A percentile compares a stretch with the other conserved stretches of the same genome.
Conservation (phyloP, 345 rosid species). For the Melaleuca alternifolia region DNA sequence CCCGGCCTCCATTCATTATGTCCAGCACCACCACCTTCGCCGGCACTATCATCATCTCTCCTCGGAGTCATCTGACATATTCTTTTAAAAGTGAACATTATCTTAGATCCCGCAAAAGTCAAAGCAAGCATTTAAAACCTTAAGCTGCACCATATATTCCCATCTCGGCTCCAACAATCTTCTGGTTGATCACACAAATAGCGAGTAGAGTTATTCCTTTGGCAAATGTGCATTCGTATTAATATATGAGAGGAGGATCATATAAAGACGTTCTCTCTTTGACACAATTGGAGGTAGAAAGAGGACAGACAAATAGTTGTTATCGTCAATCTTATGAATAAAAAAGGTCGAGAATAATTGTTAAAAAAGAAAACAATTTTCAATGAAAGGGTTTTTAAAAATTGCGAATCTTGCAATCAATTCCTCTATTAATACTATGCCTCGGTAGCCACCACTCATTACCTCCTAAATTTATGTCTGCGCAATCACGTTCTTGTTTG, state of each 20-base stretch:
- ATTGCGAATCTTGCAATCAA: background rate
- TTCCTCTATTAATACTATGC: background rate
- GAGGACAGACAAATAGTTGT: background rate
- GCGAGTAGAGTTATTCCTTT: background rate
- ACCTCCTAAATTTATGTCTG: background rate
- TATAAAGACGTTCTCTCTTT: background rate
- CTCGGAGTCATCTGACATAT: background rate
- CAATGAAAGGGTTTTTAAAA: background rate
- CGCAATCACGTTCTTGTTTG: background rate
- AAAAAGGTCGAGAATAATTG: accelerated
- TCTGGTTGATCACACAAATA: background rate
- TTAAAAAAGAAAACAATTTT: background rate
- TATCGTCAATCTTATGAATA: background rate
- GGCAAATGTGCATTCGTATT: background rate
- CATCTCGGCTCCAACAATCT: background rate
- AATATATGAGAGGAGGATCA: background rate
- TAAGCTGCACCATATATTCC: background rate
- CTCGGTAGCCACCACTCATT: background rate
- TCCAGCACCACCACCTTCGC: background rate
- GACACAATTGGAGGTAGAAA: background rate
- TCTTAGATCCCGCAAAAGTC: background rate
- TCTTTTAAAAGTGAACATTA: background rate
- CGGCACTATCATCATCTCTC: background rate
- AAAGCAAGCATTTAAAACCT: background rate
- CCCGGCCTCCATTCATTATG: background rate